Conservation (phyloP, 345 rosid genomes). For the Populus davidiana region DNA sequence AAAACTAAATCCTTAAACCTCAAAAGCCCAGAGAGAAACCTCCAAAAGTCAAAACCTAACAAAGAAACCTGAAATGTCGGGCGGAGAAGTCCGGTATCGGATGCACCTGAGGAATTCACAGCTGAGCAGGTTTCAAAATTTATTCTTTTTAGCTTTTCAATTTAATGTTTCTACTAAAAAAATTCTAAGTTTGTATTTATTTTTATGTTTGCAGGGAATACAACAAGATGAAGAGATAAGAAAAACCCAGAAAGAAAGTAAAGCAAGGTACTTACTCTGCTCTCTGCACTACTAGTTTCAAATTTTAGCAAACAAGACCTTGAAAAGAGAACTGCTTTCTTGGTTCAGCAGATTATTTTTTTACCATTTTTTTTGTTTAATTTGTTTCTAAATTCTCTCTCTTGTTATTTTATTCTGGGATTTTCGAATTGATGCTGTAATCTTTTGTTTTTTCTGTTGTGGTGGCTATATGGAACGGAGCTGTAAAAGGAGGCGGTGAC, state of each 20-base stretch:
- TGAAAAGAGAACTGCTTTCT: neutral
- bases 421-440: neutral
- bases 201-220: slow-evolving; percentile 43
- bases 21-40: slow-evolving; percentile 31
- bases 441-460: neutral
- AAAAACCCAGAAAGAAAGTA: slow-evolving; percentile 57
- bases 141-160: neutral
- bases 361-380: neutral
- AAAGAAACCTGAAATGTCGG: slow-evolving; percentile 36
- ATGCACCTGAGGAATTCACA: slow-evolving; percentile 76
- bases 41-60: neutral
- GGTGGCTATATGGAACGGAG: neutral
- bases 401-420: neutral
- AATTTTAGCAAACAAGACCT: neutral
- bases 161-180: neutral
- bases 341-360: neutral
- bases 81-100: slow-evolving; percentile 48
- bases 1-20: neutral
- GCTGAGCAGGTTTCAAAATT: slow-evolving; percentile 56
- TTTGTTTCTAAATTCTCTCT: neutral
- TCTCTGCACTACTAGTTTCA: neutral
- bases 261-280: slow-evolving; percentile 42
- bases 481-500: neutral
- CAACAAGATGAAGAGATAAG: slow-evolving; percentile 57
- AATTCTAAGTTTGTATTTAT: too few relatives aligned